A percentile compares a stretch with the other conserved stretches of the same genome.
Evolutionary conservation across 805 yeast species (phyloP).

Genomic region (Candida fluviatilis): DNA sequence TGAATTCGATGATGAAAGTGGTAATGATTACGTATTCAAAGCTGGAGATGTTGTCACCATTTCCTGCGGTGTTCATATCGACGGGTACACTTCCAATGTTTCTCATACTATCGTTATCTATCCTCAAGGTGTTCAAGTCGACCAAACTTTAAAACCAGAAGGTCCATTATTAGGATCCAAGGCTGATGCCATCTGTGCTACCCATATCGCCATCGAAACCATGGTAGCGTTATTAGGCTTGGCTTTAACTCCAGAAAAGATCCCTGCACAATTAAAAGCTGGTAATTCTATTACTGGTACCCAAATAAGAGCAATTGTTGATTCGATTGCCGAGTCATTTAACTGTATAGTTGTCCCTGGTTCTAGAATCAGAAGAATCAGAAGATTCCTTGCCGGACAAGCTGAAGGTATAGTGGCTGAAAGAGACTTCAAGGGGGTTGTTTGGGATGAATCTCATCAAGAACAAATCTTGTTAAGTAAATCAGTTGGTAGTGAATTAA

Average conservation of each 20-base stretch:
- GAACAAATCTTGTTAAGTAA: slow-evolving; percentile 53
- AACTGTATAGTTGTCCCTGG: slow-evolving; percentile 89
- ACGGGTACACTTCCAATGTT: slow-evolving; percentile 86
- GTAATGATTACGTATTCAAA: slow-evolving; percentile 35
- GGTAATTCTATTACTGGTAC: slow-evolving; percentile 58
- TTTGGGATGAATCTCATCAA: slow-evolving; percentile 80
- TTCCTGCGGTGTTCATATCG: slow-evolving; percentile 85
- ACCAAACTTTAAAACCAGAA: slow-evolving; percentile 42
- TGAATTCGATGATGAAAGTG: slow-evolving; percentile 60
- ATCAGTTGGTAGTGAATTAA: slow-evolving; percentile 21
- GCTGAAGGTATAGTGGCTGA: slow-evolving; percentile 90
- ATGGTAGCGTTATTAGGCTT: slow-evolving; percentile 73
- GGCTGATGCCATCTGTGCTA: slow-evolving; percentile 88
- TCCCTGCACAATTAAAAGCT: slow-evolving; percentile 49
- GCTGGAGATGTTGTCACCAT: slow-evolving; percentile 87
- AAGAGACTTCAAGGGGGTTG: slow-evolving; percentile 87
- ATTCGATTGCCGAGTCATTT: slow-evolving; percentile 79
- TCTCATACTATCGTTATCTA: slow-evolving; percentile 85
- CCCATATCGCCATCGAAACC: slow-evolving; percentile 85
- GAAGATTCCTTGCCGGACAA: slow-evolving; percentile 95
- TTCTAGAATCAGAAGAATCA: slow-evolving; percentile 83
- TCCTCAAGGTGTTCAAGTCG: slow-evolving; percentile 52
- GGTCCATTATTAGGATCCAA: slow-evolving; percentile 81
- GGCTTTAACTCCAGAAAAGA: slow-evolving; percentile 69
- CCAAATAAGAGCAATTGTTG: slow-evolving; percentile 70